Conservation (phyloP, 345 rosid genomes). For the Mangifera indica region DNA sequence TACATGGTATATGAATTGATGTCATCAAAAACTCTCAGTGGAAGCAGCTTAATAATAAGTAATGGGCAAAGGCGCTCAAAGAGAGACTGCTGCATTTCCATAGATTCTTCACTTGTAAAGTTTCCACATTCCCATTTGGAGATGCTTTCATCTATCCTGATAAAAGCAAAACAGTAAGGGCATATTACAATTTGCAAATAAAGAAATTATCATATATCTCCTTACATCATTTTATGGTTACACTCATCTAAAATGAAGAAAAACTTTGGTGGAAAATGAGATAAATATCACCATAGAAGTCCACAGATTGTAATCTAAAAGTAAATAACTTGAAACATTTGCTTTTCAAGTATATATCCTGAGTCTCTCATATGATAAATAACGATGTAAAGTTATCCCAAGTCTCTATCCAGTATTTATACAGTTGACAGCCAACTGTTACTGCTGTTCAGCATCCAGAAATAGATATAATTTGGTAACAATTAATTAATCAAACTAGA, state of each 20-base stretch:
- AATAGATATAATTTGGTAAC: background rate
- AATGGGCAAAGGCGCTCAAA: conserved; percentile 85
- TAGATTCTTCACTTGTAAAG: conserved; percentile 29
- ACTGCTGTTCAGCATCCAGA: background rate
- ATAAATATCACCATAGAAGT: background rate
- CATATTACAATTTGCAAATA: conserved; percentile 1
- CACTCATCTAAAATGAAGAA: background rate
- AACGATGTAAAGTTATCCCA: background rate
- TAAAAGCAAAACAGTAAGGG: conserved; percentile 9
- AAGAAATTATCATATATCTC: background rate
- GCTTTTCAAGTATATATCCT: background rate
- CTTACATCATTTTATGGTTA: background rate
- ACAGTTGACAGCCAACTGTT: background rate
- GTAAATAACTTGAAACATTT: background rate
- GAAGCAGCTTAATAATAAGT: conserved; percentile 81
- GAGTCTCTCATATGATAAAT: background rate
- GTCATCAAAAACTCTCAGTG: conserved; percentile 69
- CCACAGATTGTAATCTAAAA: background rate
- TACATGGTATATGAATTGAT: conserved; percentile 50
- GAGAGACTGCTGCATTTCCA: conserved; percentile 45
- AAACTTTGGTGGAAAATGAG: background rate
- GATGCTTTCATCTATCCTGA: conserved; percentile 42
- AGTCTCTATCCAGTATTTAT: background rate
- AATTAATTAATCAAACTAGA: background rate
- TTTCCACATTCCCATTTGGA: conserved; percentile 37